Conservation (phyloP, 2,329 filamentous ascomycete species). For the Fusarium sp. region DNA sequence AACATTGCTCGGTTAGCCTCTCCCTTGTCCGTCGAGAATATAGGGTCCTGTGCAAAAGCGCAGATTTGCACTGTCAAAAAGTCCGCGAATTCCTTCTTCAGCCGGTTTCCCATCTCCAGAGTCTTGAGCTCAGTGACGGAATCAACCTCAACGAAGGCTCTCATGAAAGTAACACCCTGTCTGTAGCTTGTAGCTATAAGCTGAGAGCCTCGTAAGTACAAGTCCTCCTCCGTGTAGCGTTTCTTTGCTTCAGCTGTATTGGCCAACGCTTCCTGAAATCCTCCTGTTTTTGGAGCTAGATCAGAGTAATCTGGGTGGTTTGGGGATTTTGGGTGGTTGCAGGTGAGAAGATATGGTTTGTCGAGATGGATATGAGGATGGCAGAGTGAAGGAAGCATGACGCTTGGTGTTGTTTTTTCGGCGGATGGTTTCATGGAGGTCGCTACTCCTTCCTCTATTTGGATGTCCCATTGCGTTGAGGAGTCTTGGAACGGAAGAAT, state of each 20-base stretch:
- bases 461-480: not conserved
- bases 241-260: slow-evolving; percentile 22
- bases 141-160: slow-evolving; percentile 12
- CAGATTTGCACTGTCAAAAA: slow-evolving; percentile 7
- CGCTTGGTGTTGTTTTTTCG: not conserved
- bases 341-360: slow-evolving; percentile 13
- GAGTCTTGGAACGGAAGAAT: not conserved
- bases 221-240: slow-evolving; percentile 8
- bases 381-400: slow-evolving; percentile 10
- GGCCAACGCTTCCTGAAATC: not conserved
- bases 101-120: not conserved
- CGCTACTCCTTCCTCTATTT: not conserved
- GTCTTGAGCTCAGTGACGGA: not conserved
- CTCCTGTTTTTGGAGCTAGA: not conserved
- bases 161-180: not conserved
- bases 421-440: not conserved
- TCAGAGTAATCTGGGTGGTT: slow-evolving; percentile 2
- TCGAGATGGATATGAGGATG: slow-evolving; percentile 20
- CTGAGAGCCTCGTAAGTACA: slow-evolving; percentile 13
- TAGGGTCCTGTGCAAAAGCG: slow-evolving; percentile 14
- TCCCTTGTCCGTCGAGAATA: slow-evolving; percentile 4
- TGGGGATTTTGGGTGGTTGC: not conserved
- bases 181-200: slow-evolving; percentile 2
- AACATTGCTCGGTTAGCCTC: not conserved
- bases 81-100: not conserved